Evolutionary conservation across 441 rosid genomes (phyloP), one percentile per base, ranked within the genome.

Genomic region (Breynia disticha): DNA sequence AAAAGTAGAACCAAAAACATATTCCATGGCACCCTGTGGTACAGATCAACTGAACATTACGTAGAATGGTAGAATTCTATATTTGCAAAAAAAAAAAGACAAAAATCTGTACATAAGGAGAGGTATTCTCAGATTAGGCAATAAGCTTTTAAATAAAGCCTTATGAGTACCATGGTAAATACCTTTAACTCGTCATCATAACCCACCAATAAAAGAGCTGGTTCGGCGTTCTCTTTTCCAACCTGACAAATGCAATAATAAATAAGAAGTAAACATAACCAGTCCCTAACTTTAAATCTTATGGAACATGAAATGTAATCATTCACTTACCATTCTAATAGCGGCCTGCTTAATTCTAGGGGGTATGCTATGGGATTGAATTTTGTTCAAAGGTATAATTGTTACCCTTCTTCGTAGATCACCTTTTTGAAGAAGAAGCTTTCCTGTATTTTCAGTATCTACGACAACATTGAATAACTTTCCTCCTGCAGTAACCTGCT

Each of bases 401-500:
- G 99, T 93, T 47, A 86, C 93, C 62, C 97, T 80, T 72, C 93
- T 87, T 60, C 80, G 83, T 50, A 89, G 96, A 61, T 83, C 85
- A 54, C 99, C 97, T 57, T 89, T 83, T 73, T 89, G 84, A 77
- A 93, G 91, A 57, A 93, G 86, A 67, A 81, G 93, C 55, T 93
- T 93, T 54, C 96, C 97, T 15, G 96, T 93, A 66, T 72, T 82
- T 76, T 93, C 97, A 17, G 87, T 71, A 79, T 93, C 97, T 48
- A 93, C 95, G 61, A 89, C 91, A 63, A 89, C 93, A 80, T 89
- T 80, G 70, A 62, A 89, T 66, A 93, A 67, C 78, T 85, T 93
- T 39, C 96, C 96, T 56, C 99, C 99, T 48, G 96, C 99, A 64
- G 93, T 81, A 19, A 90, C 99, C 99, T 89, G 71, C 62, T 70